Evolutionary conservation across 2,329 filamentous ascomycete genomes (phyloP), one percentile per base, ranked within the genome.

Genomic region (Catunica adiposa): DNA sequence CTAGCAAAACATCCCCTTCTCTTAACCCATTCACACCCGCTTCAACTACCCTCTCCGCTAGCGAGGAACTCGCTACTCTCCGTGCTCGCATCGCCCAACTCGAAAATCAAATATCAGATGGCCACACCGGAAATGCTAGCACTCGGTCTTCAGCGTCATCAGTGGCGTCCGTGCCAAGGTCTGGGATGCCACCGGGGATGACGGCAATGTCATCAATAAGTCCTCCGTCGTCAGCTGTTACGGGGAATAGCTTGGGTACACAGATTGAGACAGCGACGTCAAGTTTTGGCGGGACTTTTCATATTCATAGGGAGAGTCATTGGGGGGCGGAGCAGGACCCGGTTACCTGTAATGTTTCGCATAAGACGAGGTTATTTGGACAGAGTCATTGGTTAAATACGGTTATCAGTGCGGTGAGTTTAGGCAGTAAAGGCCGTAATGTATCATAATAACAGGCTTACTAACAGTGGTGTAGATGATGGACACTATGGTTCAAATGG

Each of bases 371-470:
- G 0, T 62, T 80, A 1, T 77, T 79, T 61, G 78, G 78, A 0
- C 73, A 73, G 61, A 78, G 74, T 29, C 75, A 79, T 61, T 80
- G 75, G 72, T 69, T 78, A n/a, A 76, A 73, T 58, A 68, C 68
- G 4, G 44, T 53, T 1, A 63, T 75, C 9, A 61, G 66, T 0
- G 59, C 76, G 47, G 75, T 78, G 61, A 63, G 70, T 58, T 6
- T 7, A 11, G 6, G n/a, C 31, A 17, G 6, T 9, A 26, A 3
- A 23, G 40, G 3, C 11, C 23, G 20, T 17, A n/a, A 17, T 22
- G 9, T 42, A 17, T 26, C 26, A 2, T 50, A 14, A n/a, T n/a
- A n/a, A n/a, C n/a, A n/a, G n/a, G 23, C 8, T 40, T 2, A 44
- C 54, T 51, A 42, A 56, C 47, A 8, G 7, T 2, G 38, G 17